A percentile compares a stretch with the other conserved stretches of the same genome.
phyloP scores from a whole-genome alignment of 805 yeast species.

The Saccharomycopsis capsularis region DNA sequence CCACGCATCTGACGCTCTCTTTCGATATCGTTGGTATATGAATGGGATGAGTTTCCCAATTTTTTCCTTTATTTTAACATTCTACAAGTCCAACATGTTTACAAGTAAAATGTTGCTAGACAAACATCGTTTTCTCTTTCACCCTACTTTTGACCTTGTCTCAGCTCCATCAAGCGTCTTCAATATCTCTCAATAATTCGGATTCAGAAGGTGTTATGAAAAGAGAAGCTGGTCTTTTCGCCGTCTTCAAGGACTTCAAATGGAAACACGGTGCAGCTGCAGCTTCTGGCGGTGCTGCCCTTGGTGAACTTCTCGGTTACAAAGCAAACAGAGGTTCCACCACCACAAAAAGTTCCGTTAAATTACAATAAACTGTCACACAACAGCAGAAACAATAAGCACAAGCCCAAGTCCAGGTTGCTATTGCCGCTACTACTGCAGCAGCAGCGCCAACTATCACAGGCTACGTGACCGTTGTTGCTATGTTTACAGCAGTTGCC shows the following conservation, averaged over 20 bases:
- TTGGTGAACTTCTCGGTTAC: conserved; percentile 1
- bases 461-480: no score
- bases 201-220: background rate
- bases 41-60: no score
- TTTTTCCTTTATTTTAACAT: no score
- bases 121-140: no score
- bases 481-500: background rate
- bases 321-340: background rate
- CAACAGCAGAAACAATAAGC: background rate
- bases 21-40: no score
- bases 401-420: background rate
- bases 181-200: no score
- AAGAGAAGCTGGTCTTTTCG: conserved; percentile 3
- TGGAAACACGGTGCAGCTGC: conserved; percentile 8
- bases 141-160: no score
- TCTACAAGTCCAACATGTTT: no score
- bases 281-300: conserved; percentile 5
- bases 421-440: background rate
- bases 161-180: no score
- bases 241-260: background rate
- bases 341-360: background rate
- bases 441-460: no score
- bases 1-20: no score
- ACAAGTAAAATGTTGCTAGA: no score
- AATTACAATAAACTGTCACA: background rate